Conservation (phyloP, 2,329 filamentous ascomycete species). For the Stagonosporopsis tanaceti region DNA sequence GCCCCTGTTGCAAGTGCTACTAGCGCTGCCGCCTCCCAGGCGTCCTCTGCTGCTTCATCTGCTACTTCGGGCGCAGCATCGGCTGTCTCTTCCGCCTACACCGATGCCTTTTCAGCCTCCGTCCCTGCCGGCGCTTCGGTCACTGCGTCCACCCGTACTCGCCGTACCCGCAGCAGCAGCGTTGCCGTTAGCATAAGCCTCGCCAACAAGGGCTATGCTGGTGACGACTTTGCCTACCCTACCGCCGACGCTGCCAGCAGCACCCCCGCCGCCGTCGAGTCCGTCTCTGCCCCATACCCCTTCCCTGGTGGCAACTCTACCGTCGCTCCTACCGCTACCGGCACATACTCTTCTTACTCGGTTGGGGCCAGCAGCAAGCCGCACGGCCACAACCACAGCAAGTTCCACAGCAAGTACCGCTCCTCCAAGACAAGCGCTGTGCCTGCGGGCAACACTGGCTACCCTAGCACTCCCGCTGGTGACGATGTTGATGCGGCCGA, state of each 20-base stretch:
- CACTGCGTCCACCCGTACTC: conserved; percentile 10
- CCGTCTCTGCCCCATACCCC: conserved; percentile 9
- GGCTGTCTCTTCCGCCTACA: not conserved
- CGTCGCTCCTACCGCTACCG: conserved; percentile 13
- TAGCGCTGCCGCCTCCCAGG: conserved; percentile 13
- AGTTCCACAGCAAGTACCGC: conserved; percentile 9
- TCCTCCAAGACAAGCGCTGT: conserved; percentile 14
- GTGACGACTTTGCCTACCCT: conserved; percentile 4
- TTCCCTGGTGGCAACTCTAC: conserved; percentile 13
- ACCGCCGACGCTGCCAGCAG: not conserved
- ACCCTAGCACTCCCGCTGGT: conserved; percentile 3
- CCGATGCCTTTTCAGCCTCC: conserved; percentile 7
- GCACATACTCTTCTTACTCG: conserved; percentile 8
- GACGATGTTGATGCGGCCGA: conserved; percentile 8
- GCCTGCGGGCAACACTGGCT: conserved; percentile 18
- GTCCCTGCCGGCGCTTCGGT: conserved; percentile 9
- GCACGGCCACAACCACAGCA: conserved; percentile 19
- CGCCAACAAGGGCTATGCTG: conserved; percentile 24
- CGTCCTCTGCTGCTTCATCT: conserved; percentile 5
- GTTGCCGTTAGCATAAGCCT: conserved; percentile 20
- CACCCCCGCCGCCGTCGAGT: not conserved
- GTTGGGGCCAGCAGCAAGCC: conserved; percentile 4
- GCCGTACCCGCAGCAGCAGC: conserved; percentile 6
- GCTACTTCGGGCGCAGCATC: conserved; percentile 2
- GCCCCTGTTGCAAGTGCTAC: conserved; percentile 13